Evolutionary conservation across 192 early-diverging fungal species (phyloP).

Genomic region (Paraglomus occultum): DNA sequence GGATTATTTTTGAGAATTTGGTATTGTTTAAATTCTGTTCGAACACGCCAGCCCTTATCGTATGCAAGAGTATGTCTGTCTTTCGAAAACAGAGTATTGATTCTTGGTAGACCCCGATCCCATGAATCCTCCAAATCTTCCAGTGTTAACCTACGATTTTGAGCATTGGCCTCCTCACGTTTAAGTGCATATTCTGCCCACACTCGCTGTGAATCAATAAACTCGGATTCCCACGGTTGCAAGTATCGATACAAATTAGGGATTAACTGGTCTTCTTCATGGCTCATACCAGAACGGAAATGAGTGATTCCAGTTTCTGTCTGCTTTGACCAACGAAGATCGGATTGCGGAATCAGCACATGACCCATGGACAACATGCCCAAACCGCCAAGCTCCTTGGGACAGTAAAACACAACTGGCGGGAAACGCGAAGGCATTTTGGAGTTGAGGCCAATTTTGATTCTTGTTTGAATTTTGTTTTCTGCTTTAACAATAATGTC

Average conservation of each 20-base stretch:
- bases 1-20: slow-evolving; percentile 94
- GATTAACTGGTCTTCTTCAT: slow-evolving; percentile 95
- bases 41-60: slow-evolving; percentile 98
- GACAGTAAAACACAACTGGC: slow-evolving; percentile 79
- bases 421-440: slow-evolving; percentile 99
- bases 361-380: slow-evolving; percentile 99
- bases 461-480: slow-evolving; percentile 98
- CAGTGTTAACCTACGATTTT: slow-evolving; percentile 96
- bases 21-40: slow-evolving; percentile 97
- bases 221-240: slow-evolving; percentile 98
- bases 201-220: slow-evolving; percentile 97
- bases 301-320: slow-evolving; percentile 97
- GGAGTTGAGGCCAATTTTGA: slow-evolving; percentile 99
- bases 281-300: slow-evolving; percentile 97
- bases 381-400: slow-evolving; percentile 75
- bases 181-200: slow-evolving; percentile 99
- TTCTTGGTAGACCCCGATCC: slow-evolving; percentile 98
- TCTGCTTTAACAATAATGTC: slow-evolving; percentile 97
- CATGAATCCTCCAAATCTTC: slow-evolving; percentile 98
- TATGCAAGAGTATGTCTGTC: slow-evolving; percentile 99
- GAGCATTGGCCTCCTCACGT: slow-evolving; percentile 93
- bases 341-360: slow-evolving; percentile 95
- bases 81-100: slow-evolving; percentile 98
- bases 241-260: slow-evolving; percentile 98
- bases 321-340: slow-evolving; percentile 95